Evolutionary conservation across 495 filamentous ascomycete species (phyloP), one percentile per base, ranked within the genome.

Genomic region (Neurospora sublineolata): DNA sequence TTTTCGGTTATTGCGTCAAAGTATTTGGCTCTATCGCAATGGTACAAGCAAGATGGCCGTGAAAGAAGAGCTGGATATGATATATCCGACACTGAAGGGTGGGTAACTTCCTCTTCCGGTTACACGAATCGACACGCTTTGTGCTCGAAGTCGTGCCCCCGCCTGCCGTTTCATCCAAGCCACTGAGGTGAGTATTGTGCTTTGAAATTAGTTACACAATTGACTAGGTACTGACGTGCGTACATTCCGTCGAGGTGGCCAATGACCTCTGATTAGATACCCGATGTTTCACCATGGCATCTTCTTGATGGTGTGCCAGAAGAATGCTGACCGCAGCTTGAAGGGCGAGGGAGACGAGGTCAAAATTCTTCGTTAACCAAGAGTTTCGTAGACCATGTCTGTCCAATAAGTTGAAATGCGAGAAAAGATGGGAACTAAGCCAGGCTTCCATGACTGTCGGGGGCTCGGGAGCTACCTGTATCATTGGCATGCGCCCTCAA

Each of bases 1-100:
- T 70, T 67, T 68, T 44, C 71, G 10, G 5, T 52, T 67, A 73
- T 73, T 16, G 64, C 69, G 12, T 73, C 71, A 72, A 30, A 30
- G 12, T 1, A 60, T 0, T 30, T 1, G 2, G 14, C 12, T 30
- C 6, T 30, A 8, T 3, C 1, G 12, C 2, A 33, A 30, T 4
- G 4, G 16, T 4, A 33, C 3, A 23, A 60, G 27, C 27, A 30
- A 60, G 2, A 60, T 60, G 12, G 6, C 0, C 12, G 23, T 14
- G 6, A 60, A 16, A 60, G 52, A 18, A 30, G 0, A 44, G 18
- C 18, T 20, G 41, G 44, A 30, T 1, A 0, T 33, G 12, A 18
- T 33, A 60, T 60, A 60, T 1, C 52, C 2, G 0, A 9, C 12
- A 1, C 3, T 33, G 52, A 33, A 27, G 12, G 52, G 52, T 60